These are phyloP conservation scores for Parietichytrium sp. DNA, from an alignment of 108 stramenopile species.

Conservation along the genomic window DNA sequence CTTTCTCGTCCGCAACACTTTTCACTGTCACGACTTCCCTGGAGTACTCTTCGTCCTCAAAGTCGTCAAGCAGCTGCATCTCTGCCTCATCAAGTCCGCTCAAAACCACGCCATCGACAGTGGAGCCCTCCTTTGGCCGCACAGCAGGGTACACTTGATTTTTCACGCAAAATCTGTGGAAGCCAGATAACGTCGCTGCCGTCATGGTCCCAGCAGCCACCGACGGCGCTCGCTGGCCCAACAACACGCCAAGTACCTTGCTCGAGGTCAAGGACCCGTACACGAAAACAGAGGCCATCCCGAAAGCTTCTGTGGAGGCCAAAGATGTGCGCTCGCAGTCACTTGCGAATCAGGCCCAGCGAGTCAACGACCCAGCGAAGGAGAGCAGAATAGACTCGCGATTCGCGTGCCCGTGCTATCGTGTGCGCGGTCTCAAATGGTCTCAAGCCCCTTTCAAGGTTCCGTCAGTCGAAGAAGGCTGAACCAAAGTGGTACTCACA, in stretches of 20 bases:
- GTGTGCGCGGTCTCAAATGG: too few relatives aligned
- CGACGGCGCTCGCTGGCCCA: background rate
- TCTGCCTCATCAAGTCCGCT: background rate
- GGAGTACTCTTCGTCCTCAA: slow-evolving; percentile 25
- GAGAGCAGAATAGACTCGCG: too few relatives aligned
- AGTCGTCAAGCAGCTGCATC: slow-evolving; percentile 1
- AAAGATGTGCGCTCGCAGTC: too few relatives aligned
- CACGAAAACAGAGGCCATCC: too few relatives aligned
- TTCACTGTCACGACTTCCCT: background rate
- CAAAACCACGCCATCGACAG: background rate
- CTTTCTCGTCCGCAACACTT: background rate
- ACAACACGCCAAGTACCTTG: background rate
- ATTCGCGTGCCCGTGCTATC: too few relatives aligned
- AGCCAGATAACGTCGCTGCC: background rate
- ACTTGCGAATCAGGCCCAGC: too few relatives aligned
- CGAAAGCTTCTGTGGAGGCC: too few relatives aligned
- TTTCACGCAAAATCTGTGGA: background rate
- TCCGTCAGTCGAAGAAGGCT: too few relatives aligned
- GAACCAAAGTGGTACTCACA: too few relatives aligned
- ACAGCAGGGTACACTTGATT: slow-evolving; percentile 1
- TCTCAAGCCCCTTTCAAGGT: too few relatives aligned
- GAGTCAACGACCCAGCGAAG: too few relatives aligned
- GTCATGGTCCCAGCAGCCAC: background rate
- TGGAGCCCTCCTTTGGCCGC: background rate
- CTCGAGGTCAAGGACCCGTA: slow-evolving; percentile 5